Conservation (phyloP, 1,284 basidiomycete genomes). For the Wolfiporia cocos region DNA sequence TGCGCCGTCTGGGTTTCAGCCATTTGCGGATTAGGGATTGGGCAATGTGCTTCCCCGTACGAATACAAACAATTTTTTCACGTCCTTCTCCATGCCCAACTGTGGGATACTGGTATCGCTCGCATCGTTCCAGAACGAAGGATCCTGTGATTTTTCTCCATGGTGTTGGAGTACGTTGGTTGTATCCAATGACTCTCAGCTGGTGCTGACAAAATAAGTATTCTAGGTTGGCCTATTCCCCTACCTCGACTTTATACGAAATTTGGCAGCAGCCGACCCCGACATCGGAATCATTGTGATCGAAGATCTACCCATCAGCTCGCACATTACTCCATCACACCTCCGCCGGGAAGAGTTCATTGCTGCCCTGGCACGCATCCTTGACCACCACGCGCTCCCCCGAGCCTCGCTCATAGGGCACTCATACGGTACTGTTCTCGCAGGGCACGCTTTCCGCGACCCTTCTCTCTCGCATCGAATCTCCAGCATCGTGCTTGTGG, state of each 20-base stretch:
- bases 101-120: slow-evolving; percentile 54
- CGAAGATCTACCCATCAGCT: slow-evolving; percentile 44
- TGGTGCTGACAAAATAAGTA: slow-evolving; percentile 11
- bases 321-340: slow-evolving; percentile 39
- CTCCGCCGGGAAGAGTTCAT: slow-evolving; percentile 29
- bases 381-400: slow-evolving; percentile 31
- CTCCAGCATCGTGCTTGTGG: slow-evolving; percentile 37
- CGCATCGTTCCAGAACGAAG: slow-evolving; percentile 34
- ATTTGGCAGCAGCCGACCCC: slow-evolving; percentile 28
- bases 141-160: slow-evolving; percentile 50
- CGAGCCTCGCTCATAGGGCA: slow-evolving; percentile 41
- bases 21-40: not conserved
- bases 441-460: slow-evolving; percentile 33
- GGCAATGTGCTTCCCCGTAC: slow-evolving; percentile 7
- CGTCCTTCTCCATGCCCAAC: slow-evolving; percentile 25
- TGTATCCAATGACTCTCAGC: slow-evolving; percentile 27
- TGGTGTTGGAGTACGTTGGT: slow-evolving; percentile 45
- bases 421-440: slow-evolving; percentile 49
- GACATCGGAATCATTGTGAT: slow-evolving; percentile 43
- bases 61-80: slow-evolving; percentile 38
- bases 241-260: slow-evolving; percentile 39
- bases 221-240: not conserved
- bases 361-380: slow-evolving; percentile 26
- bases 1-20: not conserved
- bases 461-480: slow-evolving; percentile 22